Percentiles rank a stretch among this genome's conserved stretches.
phyloP scores from a whole-genome alignment of 176 grass and related monocot genomes.

The Luzula sylvatica region DNA sequence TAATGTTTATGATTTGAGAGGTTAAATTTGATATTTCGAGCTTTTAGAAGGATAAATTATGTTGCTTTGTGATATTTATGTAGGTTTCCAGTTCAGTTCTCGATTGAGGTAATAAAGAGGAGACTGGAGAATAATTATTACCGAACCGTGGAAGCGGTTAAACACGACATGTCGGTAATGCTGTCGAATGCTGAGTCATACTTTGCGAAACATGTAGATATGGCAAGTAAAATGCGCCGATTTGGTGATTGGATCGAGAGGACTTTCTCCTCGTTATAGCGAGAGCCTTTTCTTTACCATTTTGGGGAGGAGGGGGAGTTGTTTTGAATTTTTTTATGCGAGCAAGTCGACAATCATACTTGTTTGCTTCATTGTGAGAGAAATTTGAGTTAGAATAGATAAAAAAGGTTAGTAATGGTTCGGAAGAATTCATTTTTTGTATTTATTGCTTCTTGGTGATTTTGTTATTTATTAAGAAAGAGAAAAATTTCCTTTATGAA shows the following conservation, averaged over 20 bases:
- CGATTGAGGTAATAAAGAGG: constrained; percentile 74
- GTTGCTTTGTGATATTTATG: neutral
- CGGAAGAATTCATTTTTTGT: no score
- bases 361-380: no score
- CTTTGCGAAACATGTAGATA: constrained; percentile 48
- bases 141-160: constrained; percentile 63
- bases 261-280: constrained; percentile 45
- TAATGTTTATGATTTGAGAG: constrained; percentile 24
- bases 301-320: no score
- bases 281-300: no score
- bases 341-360: no score
- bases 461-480: no score
- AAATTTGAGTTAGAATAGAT: no score
- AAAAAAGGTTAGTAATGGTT: no score
- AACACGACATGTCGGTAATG: constrained; percentile 69
- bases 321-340: no score
- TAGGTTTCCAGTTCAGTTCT: constrained; percentile 85
- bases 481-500: no score
- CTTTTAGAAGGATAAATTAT: neutral
- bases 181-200: constrained; percentile 51
- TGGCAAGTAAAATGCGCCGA: constrained; percentile 45
- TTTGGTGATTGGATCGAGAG: constrained; percentile 42
- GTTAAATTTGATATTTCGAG: neutral
- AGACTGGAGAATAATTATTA: constrained; percentile 74
- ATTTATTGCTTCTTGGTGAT: no score